Percentiles rank a stretch among this genome's conserved stretches.
phyloP scores from a whole-genome alignment of 148 eudicot genomes.

The Drosera capensis region DNA sequence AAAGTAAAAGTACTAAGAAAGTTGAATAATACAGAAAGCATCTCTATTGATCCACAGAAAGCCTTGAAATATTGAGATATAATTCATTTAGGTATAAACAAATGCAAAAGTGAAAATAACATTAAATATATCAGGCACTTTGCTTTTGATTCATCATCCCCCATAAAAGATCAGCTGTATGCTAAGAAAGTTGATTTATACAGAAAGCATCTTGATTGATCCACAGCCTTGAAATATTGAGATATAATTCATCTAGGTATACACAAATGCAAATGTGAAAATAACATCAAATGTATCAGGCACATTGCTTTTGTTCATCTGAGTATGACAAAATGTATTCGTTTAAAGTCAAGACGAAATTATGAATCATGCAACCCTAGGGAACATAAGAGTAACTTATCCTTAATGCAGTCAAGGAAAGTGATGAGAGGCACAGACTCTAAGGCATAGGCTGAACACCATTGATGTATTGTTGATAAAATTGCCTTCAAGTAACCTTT shows the following conservation, averaged over 20 bases:
- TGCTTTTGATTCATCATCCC: too few species aligned
- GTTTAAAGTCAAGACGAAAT: background rate
- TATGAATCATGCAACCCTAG: too few species aligned
- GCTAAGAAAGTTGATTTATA: too few species aligned
- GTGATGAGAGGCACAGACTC: constrained; percentile 31
- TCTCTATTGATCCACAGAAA: too few species aligned
- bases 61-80: too few species aligned
- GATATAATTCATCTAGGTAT: background rate
- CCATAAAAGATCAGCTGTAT: too few species aligned
- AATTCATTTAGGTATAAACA: background rate
- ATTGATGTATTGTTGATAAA: constrained; percentile 93
- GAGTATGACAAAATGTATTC: background rate
- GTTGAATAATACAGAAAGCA: too few species aligned
- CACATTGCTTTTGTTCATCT: too few species aligned
- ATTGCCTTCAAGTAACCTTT: constrained; percentile 74
- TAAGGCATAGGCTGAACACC: constrained; percentile 81
- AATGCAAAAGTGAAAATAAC: background rate
- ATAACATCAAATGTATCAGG: background rate
- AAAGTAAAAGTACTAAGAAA: too few species aligned
- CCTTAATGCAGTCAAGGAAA: background rate
- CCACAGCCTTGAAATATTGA: too few species aligned
- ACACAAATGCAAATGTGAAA: background rate
- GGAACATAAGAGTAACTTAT: background rate
- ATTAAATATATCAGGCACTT: background rate
- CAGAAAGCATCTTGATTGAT: too few species aligned